Evolutionary conservation across 176 grass and related monocot species (phyloP).

Genomic region (Poa annua): DNA sequence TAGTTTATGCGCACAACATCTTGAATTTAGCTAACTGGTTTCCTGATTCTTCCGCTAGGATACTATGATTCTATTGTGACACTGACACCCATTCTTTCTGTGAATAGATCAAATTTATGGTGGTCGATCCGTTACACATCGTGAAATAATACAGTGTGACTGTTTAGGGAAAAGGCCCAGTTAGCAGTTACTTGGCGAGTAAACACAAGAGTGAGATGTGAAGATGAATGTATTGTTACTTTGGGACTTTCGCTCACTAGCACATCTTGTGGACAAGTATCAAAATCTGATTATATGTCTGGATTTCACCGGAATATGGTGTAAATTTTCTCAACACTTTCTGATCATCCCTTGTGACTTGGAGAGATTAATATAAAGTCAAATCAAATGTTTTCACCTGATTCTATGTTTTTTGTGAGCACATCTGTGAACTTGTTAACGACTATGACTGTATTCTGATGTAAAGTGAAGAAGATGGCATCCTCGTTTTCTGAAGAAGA

Average conservation of each 20-base stretch:
- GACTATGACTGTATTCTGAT: background rate
- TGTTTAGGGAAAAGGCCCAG: background rate
- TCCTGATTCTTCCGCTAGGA: slow-evolving; percentile 19
- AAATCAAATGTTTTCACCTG: background rate
- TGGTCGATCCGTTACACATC: slow-evolving; percentile 40
- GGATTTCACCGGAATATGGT: background rate
- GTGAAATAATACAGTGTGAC: slow-evolving; percentile 30
- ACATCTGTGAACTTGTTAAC: background rate
- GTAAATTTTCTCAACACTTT: background rate
- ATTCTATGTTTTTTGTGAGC: background rate
- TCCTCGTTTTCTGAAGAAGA: background rate
- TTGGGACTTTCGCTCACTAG: background rate
- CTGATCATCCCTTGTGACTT: background rate
- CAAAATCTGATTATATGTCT: background rate
- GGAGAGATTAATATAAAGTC: background rate
- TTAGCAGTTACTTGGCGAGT: slow-evolving; percentile 12
- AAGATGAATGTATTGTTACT: slow-evolving; percentile 21
- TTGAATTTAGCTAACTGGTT: slow-evolving; percentile 26
- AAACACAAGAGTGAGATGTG: slow-evolving; percentile 14
- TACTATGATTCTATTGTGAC: background rate
- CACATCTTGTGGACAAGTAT: slow-evolving; percentile 7
- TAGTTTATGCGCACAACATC: background rate
- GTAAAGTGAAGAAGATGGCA: background rate
- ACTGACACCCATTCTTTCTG: slow-evolving; percentile 49
- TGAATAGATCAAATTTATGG: slow-evolving; percentile 40